Evolutionary conservation across 805 yeast species (phyloP).

Genomic region (Ogataea degrootiae): DNA sequence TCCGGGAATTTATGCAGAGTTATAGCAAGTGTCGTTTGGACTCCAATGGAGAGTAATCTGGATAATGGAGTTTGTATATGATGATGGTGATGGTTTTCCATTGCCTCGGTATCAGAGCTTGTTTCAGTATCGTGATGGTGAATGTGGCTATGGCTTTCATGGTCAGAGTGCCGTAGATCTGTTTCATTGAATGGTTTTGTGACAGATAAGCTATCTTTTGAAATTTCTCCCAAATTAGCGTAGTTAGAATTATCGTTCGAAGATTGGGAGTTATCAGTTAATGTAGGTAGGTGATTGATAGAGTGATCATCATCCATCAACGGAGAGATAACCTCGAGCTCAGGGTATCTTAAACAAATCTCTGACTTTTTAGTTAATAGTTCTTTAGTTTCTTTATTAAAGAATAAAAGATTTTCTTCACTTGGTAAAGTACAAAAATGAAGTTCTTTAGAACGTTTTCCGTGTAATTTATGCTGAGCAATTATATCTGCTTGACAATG

Average conservation of each 20-base stretch:
- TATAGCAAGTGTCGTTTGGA: constrained; percentile 86
- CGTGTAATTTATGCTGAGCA: constrained; percentile 19
- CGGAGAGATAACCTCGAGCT: constrained; percentile 30
- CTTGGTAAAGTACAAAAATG: constrained; percentile 32
- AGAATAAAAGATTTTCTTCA: constrained; percentile 30
- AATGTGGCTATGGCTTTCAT: not conserved
- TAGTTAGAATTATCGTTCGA: too few relatives aligned
- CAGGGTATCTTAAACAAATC: constrained; percentile 25
- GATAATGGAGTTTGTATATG: constrained; percentile 74
- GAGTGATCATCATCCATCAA: constrained; percentile 14
- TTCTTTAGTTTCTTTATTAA: constrained; percentile 20
- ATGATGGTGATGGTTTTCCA: constrained; percentile 58
- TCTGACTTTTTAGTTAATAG: constrained; percentile 23
- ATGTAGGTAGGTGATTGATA: not conserved
- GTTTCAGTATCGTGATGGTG: not conserved
- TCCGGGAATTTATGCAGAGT: constrained; percentile 92
- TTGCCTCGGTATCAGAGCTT: constrained; percentile 1
- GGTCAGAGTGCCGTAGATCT: not conserved
- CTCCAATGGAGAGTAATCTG: constrained; percentile 75
- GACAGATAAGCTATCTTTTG: not conserved
- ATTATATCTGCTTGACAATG: constrained; percentile 24
- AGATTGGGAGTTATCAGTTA: not conserved
- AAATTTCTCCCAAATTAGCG: not conserved
- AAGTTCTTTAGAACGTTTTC: constrained; percentile 15
- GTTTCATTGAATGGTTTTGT: not conserved